Conservation (phyloP, 768 basidiomycete species). For the Tulasnella calospora region DNA sequence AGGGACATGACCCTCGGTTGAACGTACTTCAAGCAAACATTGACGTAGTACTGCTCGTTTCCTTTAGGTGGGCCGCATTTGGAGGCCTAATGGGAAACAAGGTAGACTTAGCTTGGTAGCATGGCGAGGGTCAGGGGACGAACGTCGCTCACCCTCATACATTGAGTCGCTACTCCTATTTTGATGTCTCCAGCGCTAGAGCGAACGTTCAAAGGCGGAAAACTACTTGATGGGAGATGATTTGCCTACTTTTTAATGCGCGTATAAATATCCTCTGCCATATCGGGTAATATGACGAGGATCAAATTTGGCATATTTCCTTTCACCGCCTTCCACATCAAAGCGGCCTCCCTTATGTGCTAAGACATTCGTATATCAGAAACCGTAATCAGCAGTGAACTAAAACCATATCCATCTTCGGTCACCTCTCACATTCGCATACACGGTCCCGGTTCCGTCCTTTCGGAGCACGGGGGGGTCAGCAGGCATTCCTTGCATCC, state of each 20-base stretch:
- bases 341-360: slow-evolving; percentile 51
- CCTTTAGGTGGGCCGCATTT: slow-evolving; percentile 31
- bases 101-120: slow-evolving; percentile 47
- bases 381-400: background rate
- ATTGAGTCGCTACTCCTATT: slow-evolving; percentile 76
- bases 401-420: background rate
- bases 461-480: slow-evolving; percentile 49
- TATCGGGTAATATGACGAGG: slow-evolving; percentile 64
- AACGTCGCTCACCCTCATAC: slow-evolving; percentile 45
- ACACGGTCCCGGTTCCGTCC: slow-evolving; percentile 53
- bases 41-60: slow-evolving; percentile 74
- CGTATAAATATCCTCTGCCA: slow-evolving; percentile 65
- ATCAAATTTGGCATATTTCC: slow-evolving; percentile 51
- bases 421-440: background rate
- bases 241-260: slow-evolving; percentile 63
- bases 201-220: background rate
- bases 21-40: slow-evolving; percentile 66
- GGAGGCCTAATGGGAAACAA: slow-evolving; percentile 38
- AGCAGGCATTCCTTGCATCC: slow-evolving; percentile 52
- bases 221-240: background rate
- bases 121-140: background rate
- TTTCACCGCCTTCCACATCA: slow-evolving; percentile 42
- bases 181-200: slow-evolving; percentile 66
- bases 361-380: slow-evolving; percentile 27
- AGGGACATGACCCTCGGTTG: background rate